phyloP scores from a whole-genome alignment of 192 early-diverging fungal species.

The Coemansia sp. region DNA sequence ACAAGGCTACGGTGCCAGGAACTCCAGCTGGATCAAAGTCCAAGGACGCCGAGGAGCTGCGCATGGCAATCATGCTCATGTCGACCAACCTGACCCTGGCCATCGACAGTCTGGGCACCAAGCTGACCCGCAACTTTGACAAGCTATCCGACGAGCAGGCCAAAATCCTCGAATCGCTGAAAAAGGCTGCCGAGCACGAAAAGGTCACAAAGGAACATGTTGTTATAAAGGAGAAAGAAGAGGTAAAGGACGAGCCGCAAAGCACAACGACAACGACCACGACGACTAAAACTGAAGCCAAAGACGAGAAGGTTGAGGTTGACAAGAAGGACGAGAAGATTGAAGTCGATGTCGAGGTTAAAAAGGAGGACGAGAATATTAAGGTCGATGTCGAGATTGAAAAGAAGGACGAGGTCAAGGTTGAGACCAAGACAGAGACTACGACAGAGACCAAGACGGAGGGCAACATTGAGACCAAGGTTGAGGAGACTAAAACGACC shows the following conservation, averaged over 20 bases:
- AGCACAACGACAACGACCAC: background rate
- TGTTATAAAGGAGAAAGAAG: background rate
- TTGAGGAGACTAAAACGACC: constrained; percentile 14
- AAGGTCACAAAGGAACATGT: background rate
- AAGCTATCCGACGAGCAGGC: constrained; percentile 43
- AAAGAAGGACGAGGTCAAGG: constrained; percentile 11
- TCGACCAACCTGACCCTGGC: constrained; percentile 43
- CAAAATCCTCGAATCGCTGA: constrained; percentile 34
- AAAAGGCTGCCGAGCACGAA: constrained; percentile 13
- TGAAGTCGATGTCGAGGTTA: constrained; percentile 3
- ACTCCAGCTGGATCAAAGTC: constrained; percentile 1
- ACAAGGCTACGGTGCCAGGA: constrained; percentile 2
- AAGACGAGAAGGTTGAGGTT: constrained; percentile 3
- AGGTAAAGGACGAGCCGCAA: background rate
- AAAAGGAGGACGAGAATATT: constrained; percentile 3
- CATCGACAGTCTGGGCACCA: constrained; percentile 48
- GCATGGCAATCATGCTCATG: constrained; percentile 39
- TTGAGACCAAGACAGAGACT: constrained; percentile 11
- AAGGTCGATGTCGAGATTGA: background rate
- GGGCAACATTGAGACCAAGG: constrained; percentile 11
- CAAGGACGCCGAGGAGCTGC: constrained; percentile 35
- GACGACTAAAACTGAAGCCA: background rate
- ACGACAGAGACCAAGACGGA: constrained; percentile 6
- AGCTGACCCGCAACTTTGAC: constrained; percentile 48
- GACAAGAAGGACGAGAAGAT: constrained; percentile 8